Base-by-base conservation (phyloP, 2,329 filamentous ascomycete genomes). In the Ophiostoma himal-ulmi region DNA sequence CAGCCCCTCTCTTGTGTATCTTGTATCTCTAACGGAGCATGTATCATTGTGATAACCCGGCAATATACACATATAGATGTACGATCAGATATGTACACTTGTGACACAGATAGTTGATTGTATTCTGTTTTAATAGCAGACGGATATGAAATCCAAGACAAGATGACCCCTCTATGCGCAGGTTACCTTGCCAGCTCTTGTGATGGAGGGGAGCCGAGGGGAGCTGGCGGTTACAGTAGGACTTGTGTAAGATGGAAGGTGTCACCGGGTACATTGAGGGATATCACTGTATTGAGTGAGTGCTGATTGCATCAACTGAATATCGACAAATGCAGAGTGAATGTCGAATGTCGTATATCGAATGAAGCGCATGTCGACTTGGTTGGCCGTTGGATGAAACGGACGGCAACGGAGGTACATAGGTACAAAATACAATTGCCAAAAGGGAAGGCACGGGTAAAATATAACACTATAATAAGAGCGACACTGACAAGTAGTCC, bases 201-300 rank as follows among this genome's bases (percentile, higher is more conserved):
- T 57, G 22, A 57, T 57, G 52, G 52, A 57, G 52, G 52, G 52
- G 30, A 57, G 52, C n/a, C 52, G 52, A 57, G 52, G 52, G 52
- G 52, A 57, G 52, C 52, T 57, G 52, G 52, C 22, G 52, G 52
- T 57, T 57, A 57, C 6, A 10, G 52, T 57, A 57, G 52, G 52
- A 57, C 52, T 26, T 57, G 44, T 48, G 44, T 48, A 20, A 20
- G 44, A 48, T 48, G 44, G 3, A 20, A 48, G 44, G 44, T 48
- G 44, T 48, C 44, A 48, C 44, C 44, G 17, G 44, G 44, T 48
- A 20, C 44, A 48, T 48, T 48, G 44, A 13, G 52, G n/a, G 52
- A 57, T 26, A 26, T 26, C n/a, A 57, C 44, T 48, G 22, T 22
- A 57, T n/a, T 22, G 48, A 30, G 52, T 22, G n/a, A 44, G 39